Evolutionary conservation across 192 early-diverging fungal genomes (phyloP).

Genomic region (Dimargaris cristalligena): DNA sequence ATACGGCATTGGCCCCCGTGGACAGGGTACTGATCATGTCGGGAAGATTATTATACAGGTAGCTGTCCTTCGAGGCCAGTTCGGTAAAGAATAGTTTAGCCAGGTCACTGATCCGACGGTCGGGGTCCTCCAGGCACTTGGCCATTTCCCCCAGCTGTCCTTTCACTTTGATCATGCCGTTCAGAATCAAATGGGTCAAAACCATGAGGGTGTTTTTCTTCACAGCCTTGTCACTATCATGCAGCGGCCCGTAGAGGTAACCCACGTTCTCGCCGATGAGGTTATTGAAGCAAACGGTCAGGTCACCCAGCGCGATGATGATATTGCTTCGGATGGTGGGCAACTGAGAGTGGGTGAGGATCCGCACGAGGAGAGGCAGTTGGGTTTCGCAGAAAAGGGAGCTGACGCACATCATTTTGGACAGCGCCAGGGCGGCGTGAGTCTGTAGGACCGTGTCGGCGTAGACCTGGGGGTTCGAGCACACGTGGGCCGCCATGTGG

Average conservation of each 20-base stretch:
- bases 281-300: conserved; percentile 93
- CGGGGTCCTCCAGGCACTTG: conserved; percentile 82
- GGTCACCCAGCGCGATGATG: conserved; percentile 94
- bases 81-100: conserved; percentile 94
- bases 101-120: conserved; percentile 76
- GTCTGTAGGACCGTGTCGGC: conserved; percentile 73
- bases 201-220: conserved; percentile 99
- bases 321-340: conserved; percentile 85
- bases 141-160: conserved; percentile 98
- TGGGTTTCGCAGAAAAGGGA: conserved; percentile 87
- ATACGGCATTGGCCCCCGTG: conserved; percentile 39
- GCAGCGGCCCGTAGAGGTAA: conserved; percentile 83
- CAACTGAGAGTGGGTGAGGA: conserved; percentile 68
- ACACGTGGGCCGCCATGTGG: conserved; percentile 65
- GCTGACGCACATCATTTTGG: conserved; percentile 96
- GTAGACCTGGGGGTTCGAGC: conserved; percentile 63
- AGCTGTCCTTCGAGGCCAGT: conserved; percentile 88
- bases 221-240: conserved; percentile 61
- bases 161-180: conserved; percentile 99
- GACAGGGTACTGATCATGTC: conserved; percentile 94
- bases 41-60: conserved; percentile 97
- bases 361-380: conserved; percentile 76
- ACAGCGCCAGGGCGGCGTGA: conserved; percentile 68
- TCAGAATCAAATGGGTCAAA: conserved; percentile 88
- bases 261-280: conserved; percentile 92